Conservation (phyloP, 495 filamentous ascomycete species). For the Penicillium pancosmium region DNA sequence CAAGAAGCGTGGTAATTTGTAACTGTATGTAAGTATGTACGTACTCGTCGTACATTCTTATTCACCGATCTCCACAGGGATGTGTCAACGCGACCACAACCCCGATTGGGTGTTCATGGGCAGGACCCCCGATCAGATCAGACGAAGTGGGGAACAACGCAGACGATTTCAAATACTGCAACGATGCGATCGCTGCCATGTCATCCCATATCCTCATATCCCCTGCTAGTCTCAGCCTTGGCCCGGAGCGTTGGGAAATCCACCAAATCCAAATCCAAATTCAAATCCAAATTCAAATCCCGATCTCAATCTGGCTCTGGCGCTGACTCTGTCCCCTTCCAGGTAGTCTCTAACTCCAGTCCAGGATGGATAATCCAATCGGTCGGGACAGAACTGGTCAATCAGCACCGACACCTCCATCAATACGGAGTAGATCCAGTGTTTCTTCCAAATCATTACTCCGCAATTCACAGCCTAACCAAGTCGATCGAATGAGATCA, state of each 20-base stretch:
- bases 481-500: no score
- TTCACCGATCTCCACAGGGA: constrained; percentile 19
- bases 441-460: no score
- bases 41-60: background rate
- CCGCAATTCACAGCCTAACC: no score
- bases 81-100: constrained; percentile 8
- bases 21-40: background rate
- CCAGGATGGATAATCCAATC: background rate
- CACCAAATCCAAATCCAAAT: background rate
- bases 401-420: background rate
- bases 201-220: constrained; percentile 6
- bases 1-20: background rate
- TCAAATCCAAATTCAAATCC: background rate
- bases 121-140: background rate
- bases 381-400: background rate
- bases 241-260: constrained; percentile 5
- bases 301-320: background rate
- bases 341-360: background rate
- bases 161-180: constrained; percentile 20
- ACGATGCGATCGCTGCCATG: constrained; percentile 9
- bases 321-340: background rate
- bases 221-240: constrained; percentile 20
- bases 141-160: background rate
- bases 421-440: no score
- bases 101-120: background rate